phyloP scores from a whole-genome alignment of 108 stramenopile species.

The Bacterosira constricta region DNA sequence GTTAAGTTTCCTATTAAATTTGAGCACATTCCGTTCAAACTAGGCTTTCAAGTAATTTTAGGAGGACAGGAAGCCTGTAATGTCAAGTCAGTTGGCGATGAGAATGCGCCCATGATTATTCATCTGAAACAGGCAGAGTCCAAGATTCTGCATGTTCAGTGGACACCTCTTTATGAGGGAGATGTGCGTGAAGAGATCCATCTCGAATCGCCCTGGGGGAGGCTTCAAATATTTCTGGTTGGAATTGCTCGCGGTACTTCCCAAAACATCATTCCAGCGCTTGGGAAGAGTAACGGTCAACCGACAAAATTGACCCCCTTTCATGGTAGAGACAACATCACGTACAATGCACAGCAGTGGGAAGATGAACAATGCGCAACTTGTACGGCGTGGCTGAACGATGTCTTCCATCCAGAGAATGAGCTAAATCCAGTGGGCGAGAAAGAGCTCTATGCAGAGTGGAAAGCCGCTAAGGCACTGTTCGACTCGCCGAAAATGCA shows the following conservation, averaged over 20 bases:
- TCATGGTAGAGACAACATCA: neutral
- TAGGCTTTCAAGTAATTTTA: slow-evolving; percentile 15
- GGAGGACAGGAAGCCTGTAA: neutral
- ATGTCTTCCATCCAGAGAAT: slow-evolving; percentile 58
- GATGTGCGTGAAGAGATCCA: slow-evolving; percentile 25
- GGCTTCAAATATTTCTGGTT: slow-evolving; percentile 8
- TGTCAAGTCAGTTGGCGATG: neutral
- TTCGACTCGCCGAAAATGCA: slow-evolving; percentile 55
- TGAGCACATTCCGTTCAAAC: slow-evolving; percentile 25
- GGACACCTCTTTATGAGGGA: slow-evolving; percentile 32
- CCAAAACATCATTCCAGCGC: neutral
- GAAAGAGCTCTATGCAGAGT: slow-evolving; percentile 26
- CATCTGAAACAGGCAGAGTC: slow-evolving; percentile 4
- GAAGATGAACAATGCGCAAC: slow-evolving; percentile 76
- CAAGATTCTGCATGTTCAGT: slow-evolving; percentile 1
- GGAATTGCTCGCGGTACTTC: slow-evolving; percentile 20
- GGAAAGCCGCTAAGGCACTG: slow-evolving; percentile 32
- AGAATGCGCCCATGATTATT: neutral
- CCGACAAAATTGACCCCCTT: too few relatives aligned
- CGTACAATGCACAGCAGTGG: slow-evolving; percentile 45
- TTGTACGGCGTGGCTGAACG: slow-evolving; percentile 84
- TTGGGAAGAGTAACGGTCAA: neutral
- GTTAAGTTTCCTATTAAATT: slow-evolving; percentile 4
- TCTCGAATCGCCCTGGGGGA: slow-evolving; percentile 19
- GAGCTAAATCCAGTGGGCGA: neutral